Conservation (phyloP, 2,329 filamentous ascomycete genomes). For the Zopfia rhizophila region DNA sequence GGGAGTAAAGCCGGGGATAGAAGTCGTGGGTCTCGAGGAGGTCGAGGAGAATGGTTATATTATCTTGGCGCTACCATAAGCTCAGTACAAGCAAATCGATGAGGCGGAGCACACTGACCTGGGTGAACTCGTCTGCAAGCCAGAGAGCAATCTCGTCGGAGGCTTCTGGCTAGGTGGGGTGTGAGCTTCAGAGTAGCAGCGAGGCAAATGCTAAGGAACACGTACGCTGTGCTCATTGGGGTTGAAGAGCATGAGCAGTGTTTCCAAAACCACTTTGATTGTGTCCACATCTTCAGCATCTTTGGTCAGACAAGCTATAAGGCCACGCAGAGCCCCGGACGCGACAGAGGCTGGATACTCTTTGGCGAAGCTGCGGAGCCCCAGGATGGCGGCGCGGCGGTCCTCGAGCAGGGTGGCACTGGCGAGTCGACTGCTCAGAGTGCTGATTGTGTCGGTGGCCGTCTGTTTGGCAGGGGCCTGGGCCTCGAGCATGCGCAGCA, state of each 20-base stretch:
- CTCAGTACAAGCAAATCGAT: constrained; percentile 57
- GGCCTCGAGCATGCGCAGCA: constrained; percentile 69
- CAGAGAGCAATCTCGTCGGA: constrained; percentile 96
- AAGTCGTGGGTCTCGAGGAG: constrained; percentile 89
- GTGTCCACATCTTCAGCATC: constrained; percentile 97
- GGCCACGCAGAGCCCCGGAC: constrained; percentile 86
- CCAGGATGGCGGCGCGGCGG: constrained; percentile 89
- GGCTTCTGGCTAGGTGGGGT: constrained; percentile 77
- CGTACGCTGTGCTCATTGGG: constrained; percentile 70
- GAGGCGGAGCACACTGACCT: constrained; percentile 62
- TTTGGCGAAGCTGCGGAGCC: constrained; percentile 94
- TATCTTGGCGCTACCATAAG: constrained; percentile 82
- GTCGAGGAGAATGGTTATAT: constrained; percentile 88
- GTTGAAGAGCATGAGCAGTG: constrained; percentile 90
- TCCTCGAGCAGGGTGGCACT: constrained; percentile 95
- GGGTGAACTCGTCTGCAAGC: constrained; percentile 97
- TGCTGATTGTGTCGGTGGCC: constrained; percentile 91
- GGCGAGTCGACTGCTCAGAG: constrained; percentile 84
- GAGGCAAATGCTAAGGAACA: constrained; percentile 25
- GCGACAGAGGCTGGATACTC: constrained; percentile 96
- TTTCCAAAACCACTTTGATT: constrained; percentile 93
- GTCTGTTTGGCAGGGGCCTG: constrained; percentile 94
- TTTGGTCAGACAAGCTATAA: constrained; percentile 85
- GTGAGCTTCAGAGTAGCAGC: constrained; percentile 4
- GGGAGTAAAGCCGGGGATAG: constrained; percentile 88